phyloP scores from a whole-genome alignment of 2,329 filamentous ascomycete species.

The Talaromyces amestolkiae region DNA sequence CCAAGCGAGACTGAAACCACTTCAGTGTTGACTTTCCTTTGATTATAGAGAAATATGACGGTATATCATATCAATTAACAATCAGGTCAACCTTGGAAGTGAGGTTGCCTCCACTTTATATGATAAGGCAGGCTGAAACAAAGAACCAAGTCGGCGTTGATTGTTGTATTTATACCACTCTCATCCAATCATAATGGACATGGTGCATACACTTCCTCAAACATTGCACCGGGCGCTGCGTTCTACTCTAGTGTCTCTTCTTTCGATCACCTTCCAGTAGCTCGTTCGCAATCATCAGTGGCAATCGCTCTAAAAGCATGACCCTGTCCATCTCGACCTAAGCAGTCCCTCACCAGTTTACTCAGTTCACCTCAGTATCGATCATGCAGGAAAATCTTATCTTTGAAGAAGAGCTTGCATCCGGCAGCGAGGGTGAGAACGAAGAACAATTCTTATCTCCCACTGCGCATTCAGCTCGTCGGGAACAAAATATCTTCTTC shows the following conservation, averaged over 20 bases:
- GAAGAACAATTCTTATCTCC: constrained; percentile 26
- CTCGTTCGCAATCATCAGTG: background rate
- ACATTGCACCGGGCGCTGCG: background rate
- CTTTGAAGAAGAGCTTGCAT: background rate
- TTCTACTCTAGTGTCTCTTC: background rate
- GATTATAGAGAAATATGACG: background rate
- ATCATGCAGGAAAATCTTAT: background rate
- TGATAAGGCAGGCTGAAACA: background rate
- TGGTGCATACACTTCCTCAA: background rate
- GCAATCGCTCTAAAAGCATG: background rate
- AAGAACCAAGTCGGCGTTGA: background rate
- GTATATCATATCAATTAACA: background rate
- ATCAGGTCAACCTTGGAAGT: background rate
- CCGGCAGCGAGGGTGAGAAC: constrained; percentile 30
- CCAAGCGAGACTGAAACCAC: too few species aligned
- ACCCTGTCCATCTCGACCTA: background rate
- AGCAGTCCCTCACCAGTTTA: background rate
- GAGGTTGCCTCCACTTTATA: background rate
- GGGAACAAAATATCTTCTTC: constrained; percentile 52
- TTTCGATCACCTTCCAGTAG: background rate
- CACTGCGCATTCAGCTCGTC: constrained; percentile 33
- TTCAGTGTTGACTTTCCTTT: background rate
- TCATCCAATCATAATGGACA: background rate
- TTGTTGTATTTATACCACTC: background rate
- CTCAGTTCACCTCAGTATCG: background rate